Conservation (phyloP, 768 basidiomycete species). For the Podaxis sp. region DNA sequence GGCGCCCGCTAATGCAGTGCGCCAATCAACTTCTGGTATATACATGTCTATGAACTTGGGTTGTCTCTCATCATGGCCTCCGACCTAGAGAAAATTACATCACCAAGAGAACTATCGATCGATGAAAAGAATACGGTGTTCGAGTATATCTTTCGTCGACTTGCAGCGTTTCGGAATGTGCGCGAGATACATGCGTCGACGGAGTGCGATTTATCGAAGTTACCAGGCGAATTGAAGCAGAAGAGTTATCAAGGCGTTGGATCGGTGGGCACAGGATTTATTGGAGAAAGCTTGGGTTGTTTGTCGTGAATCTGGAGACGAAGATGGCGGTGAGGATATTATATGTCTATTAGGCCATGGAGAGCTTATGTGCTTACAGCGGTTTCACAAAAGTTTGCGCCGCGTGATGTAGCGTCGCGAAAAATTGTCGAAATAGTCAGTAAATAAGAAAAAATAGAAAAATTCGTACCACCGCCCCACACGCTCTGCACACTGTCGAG, state of each 20-base stretch:
- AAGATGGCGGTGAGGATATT: conserved; percentile 13
- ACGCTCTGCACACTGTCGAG: too few species aligned
- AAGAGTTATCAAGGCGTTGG: conserved; percentile 31
- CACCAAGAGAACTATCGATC: conserved; percentile 39
- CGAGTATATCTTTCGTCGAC: conserved; percentile 39
- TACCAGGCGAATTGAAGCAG: conserved; percentile 9
- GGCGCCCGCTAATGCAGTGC: not conserved
- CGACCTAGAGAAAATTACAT: conserved; percentile 28
- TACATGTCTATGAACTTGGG: not conserved
- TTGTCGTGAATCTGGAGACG: conserved; percentile 34
- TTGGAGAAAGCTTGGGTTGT: conserved; percentile 43
- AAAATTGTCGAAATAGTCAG: too few species aligned
- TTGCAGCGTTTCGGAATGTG: conserved; percentile 48
- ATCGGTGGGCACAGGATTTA: conserved; percentile 46
- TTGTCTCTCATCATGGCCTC: conserved; percentile 16
- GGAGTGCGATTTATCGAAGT: conserved; percentile 26
- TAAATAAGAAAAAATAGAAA: too few species aligned
- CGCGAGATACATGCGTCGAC: conserved; percentile 36
- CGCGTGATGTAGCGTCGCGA: too few species aligned
- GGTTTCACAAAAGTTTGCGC: too few species aligned
- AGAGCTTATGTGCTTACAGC: not conserved
- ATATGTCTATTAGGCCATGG: not conserved
- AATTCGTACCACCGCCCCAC: too few species aligned
- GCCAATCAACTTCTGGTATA: not conserved
- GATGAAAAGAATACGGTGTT: conserved; percentile 38